Conservation (phyloP, 2,329 filamentous ascomycete genomes). For the Ophiostoma populinum region DNA sequence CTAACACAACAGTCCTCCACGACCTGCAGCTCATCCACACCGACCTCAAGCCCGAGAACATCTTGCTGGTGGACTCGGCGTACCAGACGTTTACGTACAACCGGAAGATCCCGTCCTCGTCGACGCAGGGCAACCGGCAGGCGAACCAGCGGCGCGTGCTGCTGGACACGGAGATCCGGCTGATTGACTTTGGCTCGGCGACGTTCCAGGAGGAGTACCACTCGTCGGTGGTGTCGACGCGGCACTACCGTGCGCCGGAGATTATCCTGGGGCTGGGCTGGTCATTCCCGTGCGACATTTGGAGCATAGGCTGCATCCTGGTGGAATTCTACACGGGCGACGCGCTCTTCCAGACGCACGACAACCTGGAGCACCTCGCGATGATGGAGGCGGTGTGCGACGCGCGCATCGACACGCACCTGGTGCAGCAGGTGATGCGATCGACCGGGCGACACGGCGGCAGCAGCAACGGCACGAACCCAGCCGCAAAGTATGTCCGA, state of each 20-base stretch:
- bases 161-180: slow-evolving; percentile 49
- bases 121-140: slow-evolving; percentile 38
- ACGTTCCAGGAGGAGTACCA: slow-evolving; percentile 61
- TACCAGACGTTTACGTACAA: slow-evolving; percentile 59
- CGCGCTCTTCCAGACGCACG: slow-evolving; percentile 54
- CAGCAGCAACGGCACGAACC: slow-evolving; percentile 33
- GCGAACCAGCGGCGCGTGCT: slow-evolving; percentile 47
- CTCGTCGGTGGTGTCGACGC: slow-evolving; percentile 52
- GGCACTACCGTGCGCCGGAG: slow-evolving; percentile 53
- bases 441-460: slow-evolving; percentile 36
- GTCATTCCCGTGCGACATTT: slow-evolving; percentile 57
- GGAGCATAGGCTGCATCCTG: slow-evolving; percentile 57
- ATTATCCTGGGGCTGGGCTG: slow-evolving; percentile 55
- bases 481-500: slow-evolving; percentile 40
- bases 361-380: slow-evolving; percentile 55
- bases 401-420: slow-evolving; percentile 36
- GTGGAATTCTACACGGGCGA: slow-evolving; percentile 58
- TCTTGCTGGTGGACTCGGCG: slow-evolving; percentile 44
- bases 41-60: slow-evolving; percentile 54
- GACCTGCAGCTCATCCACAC: slow-evolving; percentile 96
- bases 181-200: slow-evolving; percentile 56
- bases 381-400: slow-evolving; percentile 59
- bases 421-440: slow-evolving; percentile 40
- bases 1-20: slow-evolving; percentile 52
- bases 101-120: slow-evolving; percentile 51